A percentile compares a stretch with the other conserved stretches of the same genome.
Evolutionary conservation across 805 yeast genomes (phyloP).

Genomic region (Myxozyma nipponensis): DNA sequence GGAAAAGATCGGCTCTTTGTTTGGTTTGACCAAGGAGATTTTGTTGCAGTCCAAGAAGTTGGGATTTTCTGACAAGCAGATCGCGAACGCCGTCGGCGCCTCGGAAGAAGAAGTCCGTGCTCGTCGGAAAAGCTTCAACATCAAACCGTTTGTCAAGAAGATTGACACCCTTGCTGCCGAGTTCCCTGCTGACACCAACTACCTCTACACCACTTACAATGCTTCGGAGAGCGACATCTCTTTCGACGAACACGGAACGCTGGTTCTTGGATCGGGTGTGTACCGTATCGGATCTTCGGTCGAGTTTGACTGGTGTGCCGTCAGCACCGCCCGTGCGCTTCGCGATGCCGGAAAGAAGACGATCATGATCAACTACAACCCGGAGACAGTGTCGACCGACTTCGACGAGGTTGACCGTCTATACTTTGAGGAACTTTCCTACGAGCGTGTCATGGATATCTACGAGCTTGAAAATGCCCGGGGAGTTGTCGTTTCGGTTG

Average conservation of each 20-base stretch:
- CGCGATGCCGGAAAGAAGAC: conserved; percentile 85
- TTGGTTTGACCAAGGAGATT: conserved; percentile 61
- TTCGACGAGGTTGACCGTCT: conserved; percentile 97
- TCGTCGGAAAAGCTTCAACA: conserved; percentile 72
- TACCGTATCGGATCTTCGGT: conserved; percentile 98
- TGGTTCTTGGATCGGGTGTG: conserved; percentile 98
- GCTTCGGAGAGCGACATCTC: conserved; percentile 80
- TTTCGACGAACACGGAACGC: conserved; percentile 84
- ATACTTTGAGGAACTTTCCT: conserved; percentile 91
- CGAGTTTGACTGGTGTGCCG: conserved; percentile 99
- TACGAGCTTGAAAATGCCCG: conserved; percentile 85
- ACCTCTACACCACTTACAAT: conserved; percentile 91
- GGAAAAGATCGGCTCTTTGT: conserved; percentile 58
- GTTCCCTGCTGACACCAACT: conserved; percentile 96
- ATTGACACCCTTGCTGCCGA: conserved; percentile 98
- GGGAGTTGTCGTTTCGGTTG: conserved; percentile 94
- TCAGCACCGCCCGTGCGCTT: conserved; percentile 89
- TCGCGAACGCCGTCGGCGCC: conserved; percentile 68
- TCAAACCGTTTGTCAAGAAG: conserved; percentile 90
- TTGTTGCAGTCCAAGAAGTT: conserved; percentile 80
- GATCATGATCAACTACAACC: conserved; percentile 95
- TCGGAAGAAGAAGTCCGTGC: conserved; percentile 79
- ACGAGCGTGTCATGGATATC: conserved; percentile 95
- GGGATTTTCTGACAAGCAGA: conserved; percentile 94
- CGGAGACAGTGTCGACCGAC: conserved; percentile 97